Evolutionary conservation across 371 early-diverging fungal genomes (phyloP), one percentile per base, ranked within the genome.

Genomic region (Apophysomyces variabilis): DNA sequence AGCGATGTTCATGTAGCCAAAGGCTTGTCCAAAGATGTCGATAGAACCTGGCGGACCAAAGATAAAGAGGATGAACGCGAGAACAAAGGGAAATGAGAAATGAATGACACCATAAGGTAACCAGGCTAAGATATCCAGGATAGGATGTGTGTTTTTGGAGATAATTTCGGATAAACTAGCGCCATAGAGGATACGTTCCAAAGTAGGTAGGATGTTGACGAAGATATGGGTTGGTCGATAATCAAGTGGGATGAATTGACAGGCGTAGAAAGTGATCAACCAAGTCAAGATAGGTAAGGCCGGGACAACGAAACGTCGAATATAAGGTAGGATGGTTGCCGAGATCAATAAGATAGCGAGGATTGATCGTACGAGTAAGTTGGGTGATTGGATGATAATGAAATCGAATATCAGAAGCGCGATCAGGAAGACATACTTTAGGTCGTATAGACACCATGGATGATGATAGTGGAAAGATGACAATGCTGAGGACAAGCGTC

Each of bases 61-160:
- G 65, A 71, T 69, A 58, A 78, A 82, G 32, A 90, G 69, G 26
- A 79, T 57, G 0, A 74, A 18, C 1, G 82, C 78, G 11, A 87
- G 82, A 37, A 90, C 62, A 57, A 87, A 84, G 2, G 90, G 89
- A 21, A 88, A 79, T 5, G 85, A 77, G 70, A 88, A 92, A 62
- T 92, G 91, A 43, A 88, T 62, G 14, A 92, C 79, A 35, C 92
- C 92, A 66, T 92, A 92, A 12, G 89, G 89, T 35, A 92, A 59
- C 87, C 91, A 91, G 5, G 88, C 87, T 21, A 90, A 64, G 6
- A 91, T 71, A 76, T 92, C 92, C 47, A 83, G 72, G 5, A 82
- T 59, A 9, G 83, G 77, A 11, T 82, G 78, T 0, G 86, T 83
- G 32, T 83, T 69, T 26, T 73, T 72, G 13, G 86, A 85, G 14